phyloP scores from a whole-genome alignment of 1,284 basidiomycete genomes.

The Porodaedalea pini region DNA sequence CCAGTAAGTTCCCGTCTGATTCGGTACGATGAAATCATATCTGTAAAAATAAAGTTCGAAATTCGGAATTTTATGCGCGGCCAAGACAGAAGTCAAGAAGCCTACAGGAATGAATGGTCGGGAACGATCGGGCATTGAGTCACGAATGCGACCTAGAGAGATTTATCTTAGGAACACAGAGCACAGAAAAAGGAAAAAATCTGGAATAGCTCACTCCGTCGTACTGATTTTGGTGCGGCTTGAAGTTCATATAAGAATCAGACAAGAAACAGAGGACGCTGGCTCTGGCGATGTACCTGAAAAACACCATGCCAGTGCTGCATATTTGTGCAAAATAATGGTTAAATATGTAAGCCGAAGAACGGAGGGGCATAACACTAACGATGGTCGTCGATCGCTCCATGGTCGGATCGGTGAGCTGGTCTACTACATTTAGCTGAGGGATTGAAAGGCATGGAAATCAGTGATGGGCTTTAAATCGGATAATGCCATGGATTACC shows the following conservation, averaged over 20 bases:
- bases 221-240: conserved; percentile 7
- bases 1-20: conserved; percentile 39
- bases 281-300: conserved; percentile 25
- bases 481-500: conserved; percentile 2
- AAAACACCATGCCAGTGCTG: conserved; percentile 41
- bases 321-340: background rate
- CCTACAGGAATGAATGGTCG: conserved; percentile 40
- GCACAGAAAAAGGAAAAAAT: background rate
- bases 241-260: background rate
- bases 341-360: background rate
- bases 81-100: background rate
- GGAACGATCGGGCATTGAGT: conserved; percentile 52
- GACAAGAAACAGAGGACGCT: background rate
- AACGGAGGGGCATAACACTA: conserved; percentile 9
- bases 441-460: conserved; percentile 17
- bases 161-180: background rate
- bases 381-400: conserved; percentile 35
- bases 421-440: conserved; percentile 34
- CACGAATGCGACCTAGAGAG: conserved; percentile 29
- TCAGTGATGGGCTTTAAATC: background rate
- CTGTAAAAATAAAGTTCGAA: conserved; percentile 28
- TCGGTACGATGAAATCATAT: conserved; percentile 32
- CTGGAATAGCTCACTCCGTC: background rate
- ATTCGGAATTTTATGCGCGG: background rate
- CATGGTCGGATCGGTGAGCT: conserved; percentile 34